Evolutionary conservation across 441 rosid species (phyloP).

Genomic region (Flueggea neowawraea): DNA sequence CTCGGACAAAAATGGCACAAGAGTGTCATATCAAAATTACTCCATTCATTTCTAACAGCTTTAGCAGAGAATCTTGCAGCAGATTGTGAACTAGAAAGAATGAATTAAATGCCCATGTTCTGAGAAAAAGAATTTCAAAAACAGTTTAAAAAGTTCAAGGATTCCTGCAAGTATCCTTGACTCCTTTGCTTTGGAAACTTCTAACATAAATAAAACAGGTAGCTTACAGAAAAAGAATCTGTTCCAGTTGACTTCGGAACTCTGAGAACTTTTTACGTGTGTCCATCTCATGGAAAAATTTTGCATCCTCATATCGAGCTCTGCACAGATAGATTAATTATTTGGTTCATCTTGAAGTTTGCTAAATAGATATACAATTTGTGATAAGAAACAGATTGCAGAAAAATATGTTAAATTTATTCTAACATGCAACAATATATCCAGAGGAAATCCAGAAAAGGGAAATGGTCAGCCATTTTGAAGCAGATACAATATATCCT

Average conservation of each 20-base stretch:
- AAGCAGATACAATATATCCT: background rate
- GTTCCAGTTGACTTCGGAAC: slow-evolving; percentile 73
- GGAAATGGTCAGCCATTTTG: background rate
- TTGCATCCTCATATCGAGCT: slow-evolving; percentile 99
- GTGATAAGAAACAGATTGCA: too few relatives aligned
- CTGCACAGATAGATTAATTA: too few relatives aligned
- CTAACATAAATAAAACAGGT: background rate
- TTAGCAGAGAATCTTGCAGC: background rate
- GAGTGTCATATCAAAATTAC: too few relatives aligned
- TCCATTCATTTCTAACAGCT: background rate
- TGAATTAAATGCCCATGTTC: too few relatives aligned
- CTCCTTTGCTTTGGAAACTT: too few relatives aligned
- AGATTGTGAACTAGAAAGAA: too few relatives aligned
- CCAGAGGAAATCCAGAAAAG: slow-evolving; percentile 10
- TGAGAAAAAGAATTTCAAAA: background rate
- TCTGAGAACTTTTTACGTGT: slow-evolving; percentile 63
- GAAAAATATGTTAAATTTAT: too few relatives aligned
- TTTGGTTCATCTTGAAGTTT: too few relatives aligned
- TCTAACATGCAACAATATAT: too few relatives aligned
- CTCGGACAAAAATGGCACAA: too few relatives aligned
- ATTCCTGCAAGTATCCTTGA: background rate
- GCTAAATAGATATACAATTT: too few relatives aligned
- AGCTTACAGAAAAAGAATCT: slow-evolving; percentile 94
- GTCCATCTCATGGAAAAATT: slow-evolving; percentile 91
- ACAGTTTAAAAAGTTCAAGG: background rate